These are phyloP conservation scores for Candida ficus DNA, from an alignment of 805 yeast genomes.

Conservation along the genomic window DNA sequence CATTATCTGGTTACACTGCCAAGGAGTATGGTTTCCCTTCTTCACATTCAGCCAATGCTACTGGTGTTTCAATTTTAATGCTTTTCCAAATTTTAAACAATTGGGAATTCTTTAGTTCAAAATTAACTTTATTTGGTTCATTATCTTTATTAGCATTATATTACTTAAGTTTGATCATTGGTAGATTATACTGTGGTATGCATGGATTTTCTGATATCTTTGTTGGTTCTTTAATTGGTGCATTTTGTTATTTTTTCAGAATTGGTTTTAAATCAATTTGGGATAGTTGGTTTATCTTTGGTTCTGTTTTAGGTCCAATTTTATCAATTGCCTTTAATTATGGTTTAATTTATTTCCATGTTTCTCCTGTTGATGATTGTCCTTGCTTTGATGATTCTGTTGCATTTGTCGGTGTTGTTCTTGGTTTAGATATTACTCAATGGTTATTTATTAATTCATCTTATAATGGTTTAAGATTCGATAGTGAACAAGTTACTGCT, in stretches of 20 bases:
- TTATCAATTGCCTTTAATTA: conserved; percentile 37
- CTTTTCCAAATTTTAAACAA: conserved; percentile 21
- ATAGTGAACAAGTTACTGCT: conserved; percentile 9
- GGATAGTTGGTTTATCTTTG: conserved; percentile 39
- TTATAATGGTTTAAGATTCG: conserved; percentile 13
- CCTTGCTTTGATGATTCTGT: conserved; percentile 96
- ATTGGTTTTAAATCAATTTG: conserved; percentile 33
- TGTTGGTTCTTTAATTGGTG: conserved; percentile 64
- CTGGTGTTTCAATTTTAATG: conserved; percentile 63
- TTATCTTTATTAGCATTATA: conserved; percentile 36
- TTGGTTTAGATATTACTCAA: conserved; percentile 58
- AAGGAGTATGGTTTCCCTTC: conserved; percentile 95
- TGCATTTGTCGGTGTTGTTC: conserved; percentile 83
- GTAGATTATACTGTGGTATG: conserved; percentile 95
- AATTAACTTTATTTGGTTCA: conserved; percentile 10
- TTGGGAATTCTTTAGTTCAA: conserved; percentile 7
- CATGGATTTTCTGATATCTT: conserved; percentile 82
- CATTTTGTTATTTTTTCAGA: conserved; percentile 44
- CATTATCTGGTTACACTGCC: conserved; percentile 86
- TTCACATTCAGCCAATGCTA: conserved; percentile 92
- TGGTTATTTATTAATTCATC: conserved; percentile 23
- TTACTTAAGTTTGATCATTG: conserved; percentile 61
- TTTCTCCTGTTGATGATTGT: conserved; percentile 85
- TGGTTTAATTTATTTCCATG: conserved; percentile 59
- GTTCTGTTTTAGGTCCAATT: conserved; percentile 29